Conservation (phyloP, 2,329 filamentous ascomycete species). For the Rachicladosporium sp. region DNA sequence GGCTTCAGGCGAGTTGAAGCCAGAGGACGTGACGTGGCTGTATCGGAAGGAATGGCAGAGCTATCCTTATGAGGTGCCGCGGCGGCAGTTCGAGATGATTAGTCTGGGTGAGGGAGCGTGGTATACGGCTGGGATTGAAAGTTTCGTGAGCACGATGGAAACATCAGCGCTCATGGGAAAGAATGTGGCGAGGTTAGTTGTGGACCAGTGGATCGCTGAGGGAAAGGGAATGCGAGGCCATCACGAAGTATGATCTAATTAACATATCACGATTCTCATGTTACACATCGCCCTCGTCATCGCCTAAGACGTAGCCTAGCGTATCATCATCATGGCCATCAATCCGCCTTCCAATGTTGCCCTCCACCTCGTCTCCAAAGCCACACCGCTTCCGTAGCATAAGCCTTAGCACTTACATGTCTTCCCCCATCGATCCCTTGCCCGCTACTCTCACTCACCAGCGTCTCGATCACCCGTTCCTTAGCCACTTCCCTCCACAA, state of each 20-base stretch:
- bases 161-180: conserved; percentile 84
- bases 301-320: no score
- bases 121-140: conserved; percentile 64
- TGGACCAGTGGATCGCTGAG: conserved; percentile 41
- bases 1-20: conserved; percentile 18
- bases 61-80: conserved; percentile 75
- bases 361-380: conserved; percentile 63
- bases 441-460: conserved; percentile 61
- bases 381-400: conserved; percentile 85
- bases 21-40: conserved; percentile 56
- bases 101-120: conserved; percentile 54
- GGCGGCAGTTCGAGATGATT: conserved; percentile 76
- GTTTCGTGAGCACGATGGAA: conserved; percentile 96
- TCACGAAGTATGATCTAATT: no score
- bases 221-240: no score
- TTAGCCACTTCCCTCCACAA: conserved; percentile 73
- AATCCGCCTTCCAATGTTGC: conserved; percentile 43
- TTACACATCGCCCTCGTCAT: no score
- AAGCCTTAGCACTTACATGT: conserved; percentile 70
- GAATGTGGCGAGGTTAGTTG: conserved; percentile 63
- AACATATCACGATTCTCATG: no score
- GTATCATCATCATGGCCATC: no score
- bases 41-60: conserved; percentile 67
- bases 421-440: conserved; percentile 42
- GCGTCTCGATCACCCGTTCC: conserved; percentile 61